Evolutionary conservation across 495 filamentous ascomycete genomes (phyloP), one percentile per base, ranked within the genome.

Genomic region (Tuber microsphaerosporum): DNA sequence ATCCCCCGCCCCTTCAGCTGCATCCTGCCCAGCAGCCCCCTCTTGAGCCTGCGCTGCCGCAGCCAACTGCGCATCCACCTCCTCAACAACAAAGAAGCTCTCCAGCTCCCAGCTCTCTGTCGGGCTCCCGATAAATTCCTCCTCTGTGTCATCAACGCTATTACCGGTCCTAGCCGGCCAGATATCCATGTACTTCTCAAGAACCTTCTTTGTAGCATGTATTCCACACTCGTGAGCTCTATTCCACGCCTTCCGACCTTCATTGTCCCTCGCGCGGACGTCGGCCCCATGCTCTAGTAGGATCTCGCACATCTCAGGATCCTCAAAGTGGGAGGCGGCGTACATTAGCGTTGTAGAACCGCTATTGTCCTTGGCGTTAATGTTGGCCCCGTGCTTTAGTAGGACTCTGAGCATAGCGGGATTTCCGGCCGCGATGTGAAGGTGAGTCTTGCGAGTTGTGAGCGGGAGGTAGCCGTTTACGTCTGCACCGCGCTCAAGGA

Each of bases 361-460:
- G 26, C n/a, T 75, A 37, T 46, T 43, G 17, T 75, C 70, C 14
- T 39, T 43, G 1, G 74, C 70, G 19, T 75, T 37, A 9, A 75
- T 39, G 10, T 42, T 6, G 16, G 70, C 74, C 1, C 74, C 70
- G 39, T 34, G 6, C 17, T 34, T 43, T 31, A 75, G 69, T 3
- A 75, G 37, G 17, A 75, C 10, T 8, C 19, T 39, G 2, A 75
- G 45, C 39, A 68, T 75, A 4, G 34, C n/a, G 6, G 43, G 31
- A 19, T 75, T 17, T 10, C 70, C 26, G 20, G 74, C 70, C 4
- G 74, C 74, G 41, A 51, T 46, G 48, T 75, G 74, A 26, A 75
- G 74, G 56, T 65, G 26, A 2, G 56, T 65, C 16, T 65, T 31
- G 26, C 14, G 56, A 26, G 26, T 34, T 7, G 56, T 31, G 31